Percentiles rank a stretch among this genome's conserved stretches.
phyloP scores from a whole-genome alignment of 352 stramenopile genomes.

The Blastocystis sp. region DNA sequence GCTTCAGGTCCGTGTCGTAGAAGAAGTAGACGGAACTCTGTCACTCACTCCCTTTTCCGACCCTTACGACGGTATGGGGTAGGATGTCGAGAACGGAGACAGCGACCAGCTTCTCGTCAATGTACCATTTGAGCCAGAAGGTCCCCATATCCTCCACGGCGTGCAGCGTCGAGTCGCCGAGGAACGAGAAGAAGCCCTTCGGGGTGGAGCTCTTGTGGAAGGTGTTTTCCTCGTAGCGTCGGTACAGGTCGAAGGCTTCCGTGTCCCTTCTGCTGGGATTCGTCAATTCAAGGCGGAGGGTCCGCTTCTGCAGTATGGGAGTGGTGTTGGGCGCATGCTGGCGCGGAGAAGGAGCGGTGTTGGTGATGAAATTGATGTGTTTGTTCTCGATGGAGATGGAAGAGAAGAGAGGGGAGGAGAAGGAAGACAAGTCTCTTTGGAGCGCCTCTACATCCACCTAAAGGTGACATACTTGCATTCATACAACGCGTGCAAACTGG shows the following conservation, averaged over 20 bases:
- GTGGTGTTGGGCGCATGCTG: background rate
- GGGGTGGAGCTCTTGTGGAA: background rate
- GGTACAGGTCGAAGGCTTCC: slow-evolving; percentile 13
- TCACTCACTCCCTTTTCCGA: background rate
- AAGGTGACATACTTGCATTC: too few relatives aligned
- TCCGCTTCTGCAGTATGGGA: background rate
- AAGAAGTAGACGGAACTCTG: slow-evolving; percentile 52
- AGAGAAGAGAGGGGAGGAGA: background rate
- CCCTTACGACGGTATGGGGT: background rate
- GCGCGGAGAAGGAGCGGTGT: background rate
- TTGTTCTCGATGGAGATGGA: slow-evolving; percentile 5
- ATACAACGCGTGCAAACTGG: background rate
- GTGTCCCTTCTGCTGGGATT: background rate
- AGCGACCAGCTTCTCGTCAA: slow-evolving; percentile 34
- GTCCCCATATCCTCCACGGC: background rate
- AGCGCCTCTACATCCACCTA: too few relatives aligned
- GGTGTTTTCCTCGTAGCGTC: background rate
- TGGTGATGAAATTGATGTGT: slow-evolving; percentile 15
- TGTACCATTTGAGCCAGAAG: slow-evolving; percentile 57
- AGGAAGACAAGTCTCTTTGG: too few relatives aligned
- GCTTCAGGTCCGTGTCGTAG: background rate
- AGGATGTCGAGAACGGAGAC: slow-evolving; percentile 39
- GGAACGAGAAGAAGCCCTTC: background rate
- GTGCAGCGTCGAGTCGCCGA: background rate
- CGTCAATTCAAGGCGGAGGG: background rate